Evolutionary conservation across 192 early-diverging fungal genomes (phyloP).

Genomic region (Gryganskiella cystojenkinii): DNA sequence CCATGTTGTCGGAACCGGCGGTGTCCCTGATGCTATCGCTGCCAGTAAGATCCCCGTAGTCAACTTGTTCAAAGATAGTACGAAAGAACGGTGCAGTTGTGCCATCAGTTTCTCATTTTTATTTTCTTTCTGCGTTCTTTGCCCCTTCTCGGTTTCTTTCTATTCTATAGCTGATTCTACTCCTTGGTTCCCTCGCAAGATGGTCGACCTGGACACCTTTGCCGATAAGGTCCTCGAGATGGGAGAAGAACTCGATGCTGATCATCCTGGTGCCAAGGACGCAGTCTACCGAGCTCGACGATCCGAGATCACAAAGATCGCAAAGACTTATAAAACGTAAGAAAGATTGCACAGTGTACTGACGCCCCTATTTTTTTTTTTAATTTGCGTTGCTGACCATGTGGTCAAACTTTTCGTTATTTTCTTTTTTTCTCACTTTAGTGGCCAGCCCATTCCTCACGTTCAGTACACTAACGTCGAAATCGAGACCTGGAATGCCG

Average conservation of each 20-base stretch:
- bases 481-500: constrained; percentile 84
- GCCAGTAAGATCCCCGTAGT: constrained; percentile 7
- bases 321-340: constrained; percentile 70
- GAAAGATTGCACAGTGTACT: no score
- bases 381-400: neutral
- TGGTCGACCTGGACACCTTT: constrained; percentile 91
- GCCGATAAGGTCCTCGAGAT: constrained; percentile 92
- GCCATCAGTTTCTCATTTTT: neutral
- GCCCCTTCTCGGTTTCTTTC: neutral
- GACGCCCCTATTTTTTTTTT: no score
- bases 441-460: constrained; percentile 81
- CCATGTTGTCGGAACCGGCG: constrained; percentile 66
- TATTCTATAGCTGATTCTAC: constrained; percentile 42
- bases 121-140: neutral
- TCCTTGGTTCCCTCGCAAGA: constrained; percentile 96
- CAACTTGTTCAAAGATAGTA: neutral
- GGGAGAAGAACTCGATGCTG: constrained; percentile 86
- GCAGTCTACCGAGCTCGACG: constrained; percentile 85
- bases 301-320: constrained; percentile 84
- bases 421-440: constrained; percentile 3
- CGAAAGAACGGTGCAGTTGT: no score
- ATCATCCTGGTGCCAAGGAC: constrained; percentile 95
- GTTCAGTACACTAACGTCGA: constrained; percentile 86
- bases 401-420: neutral
- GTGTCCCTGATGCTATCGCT: constrained; percentile 37